Evolutionary conservation across 192 early-diverging fungal genomes (phyloP).

Genomic region (Coemansia umbellata): DNA sequence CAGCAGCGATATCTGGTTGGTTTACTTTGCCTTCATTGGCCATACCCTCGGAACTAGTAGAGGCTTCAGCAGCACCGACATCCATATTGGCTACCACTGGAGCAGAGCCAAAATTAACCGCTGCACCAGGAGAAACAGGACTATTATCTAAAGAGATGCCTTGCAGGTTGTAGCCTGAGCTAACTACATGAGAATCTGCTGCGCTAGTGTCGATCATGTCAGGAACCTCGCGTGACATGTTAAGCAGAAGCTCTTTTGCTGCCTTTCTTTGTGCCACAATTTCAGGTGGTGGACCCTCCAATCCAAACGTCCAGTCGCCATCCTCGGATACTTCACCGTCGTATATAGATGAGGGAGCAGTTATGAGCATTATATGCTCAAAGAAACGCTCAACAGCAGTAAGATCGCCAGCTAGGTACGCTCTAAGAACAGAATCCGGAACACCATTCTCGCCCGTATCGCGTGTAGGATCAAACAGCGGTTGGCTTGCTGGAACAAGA

Average conservation of each 20-base stretch:
- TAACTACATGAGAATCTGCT: conserved; percentile 13
- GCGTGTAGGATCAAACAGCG: conserved; percentile 25
- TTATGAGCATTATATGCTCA: conserved; percentile 44
- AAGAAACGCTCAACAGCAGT: conserved; percentile 49
- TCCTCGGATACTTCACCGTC: conserved; percentile 34
- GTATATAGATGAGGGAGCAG: conserved; percentile 35
- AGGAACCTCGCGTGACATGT: conserved; percentile 10
- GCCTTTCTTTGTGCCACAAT: conserved; percentile 6
- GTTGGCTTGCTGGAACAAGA: neutral
- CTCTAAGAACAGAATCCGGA: conserved; percentile 42
- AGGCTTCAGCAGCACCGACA: too few species aligned
- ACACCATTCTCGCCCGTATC: conserved; percentile 40
- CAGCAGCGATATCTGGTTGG: too few species aligned
- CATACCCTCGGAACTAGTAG: too few species aligned
- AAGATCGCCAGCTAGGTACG: conserved; percentile 42
- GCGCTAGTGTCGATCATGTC: conserved; percentile 39
- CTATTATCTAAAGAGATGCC: too few species aligned
- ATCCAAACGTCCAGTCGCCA: conserved; percentile 46
- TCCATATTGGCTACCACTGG: too few species aligned
- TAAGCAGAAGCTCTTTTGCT: conserved; percentile 1
- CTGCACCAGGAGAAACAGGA: too few species aligned
- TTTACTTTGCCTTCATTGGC: too few species aligned
- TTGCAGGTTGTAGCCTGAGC: conserved; percentile 5
- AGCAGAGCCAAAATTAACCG: too few species aligned
- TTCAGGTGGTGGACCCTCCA: conserved; percentile 44